Percentiles rank a stretch among this genome's conserved stretches.
phyloP scores from a whole-genome alignment of 495 filamentous ascomycete genomes.

The Penicillium diatomitis region DNA sequence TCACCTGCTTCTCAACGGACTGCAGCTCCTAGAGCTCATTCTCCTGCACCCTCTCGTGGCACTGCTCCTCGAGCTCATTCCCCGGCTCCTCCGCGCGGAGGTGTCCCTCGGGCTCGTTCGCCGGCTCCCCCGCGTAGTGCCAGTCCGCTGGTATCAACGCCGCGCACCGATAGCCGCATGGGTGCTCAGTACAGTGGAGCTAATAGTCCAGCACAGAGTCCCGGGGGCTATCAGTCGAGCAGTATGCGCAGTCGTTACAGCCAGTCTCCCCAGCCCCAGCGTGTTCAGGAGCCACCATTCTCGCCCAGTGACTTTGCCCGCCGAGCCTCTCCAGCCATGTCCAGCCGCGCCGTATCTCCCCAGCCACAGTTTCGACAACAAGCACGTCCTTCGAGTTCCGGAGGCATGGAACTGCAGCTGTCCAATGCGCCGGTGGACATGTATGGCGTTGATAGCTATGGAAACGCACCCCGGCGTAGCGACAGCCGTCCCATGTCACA shows the following conservation, averaged over 20 bases:
- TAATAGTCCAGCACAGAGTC: constrained; percentile 26
- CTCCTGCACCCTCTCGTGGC: too few species aligned
- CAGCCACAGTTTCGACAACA: constrained; percentile 50
- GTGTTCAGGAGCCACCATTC: constrained; percentile 48
- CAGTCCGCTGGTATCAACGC: constrained; percentile 37
- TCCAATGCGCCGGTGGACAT: constrained; percentile 43
- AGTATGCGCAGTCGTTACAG: constrained; percentile 33
- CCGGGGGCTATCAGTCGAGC: constrained; percentile 31
- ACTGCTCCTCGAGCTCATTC: too few species aligned
- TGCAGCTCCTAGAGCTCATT: too few species aligned
- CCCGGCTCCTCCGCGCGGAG: too few species aligned
- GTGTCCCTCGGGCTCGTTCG: too few species aligned
- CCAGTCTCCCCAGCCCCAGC: constrained; percentile 39
- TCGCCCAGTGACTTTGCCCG: constrained; percentile 39
- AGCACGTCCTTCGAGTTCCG: constrained; percentile 55
- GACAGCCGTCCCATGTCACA: constrained; percentile 47
- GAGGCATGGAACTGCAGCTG: constrained; percentile 75
- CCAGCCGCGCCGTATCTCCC: constrained; percentile 46
- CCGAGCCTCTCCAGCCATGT: constrained; percentile 41
- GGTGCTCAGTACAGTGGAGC: constrained; percentile 24
- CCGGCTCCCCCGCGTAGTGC: constrained; percentile 43
- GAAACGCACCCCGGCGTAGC: constrained; percentile 45
- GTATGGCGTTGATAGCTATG: constrained; percentile 44
- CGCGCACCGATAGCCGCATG: constrained; percentile 31
- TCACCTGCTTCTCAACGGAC: too few species aligned